phyloP scores from a whole-genome alignment of 768 basidiomycete genomes.

The Favolaschia claudopus region DNA sequence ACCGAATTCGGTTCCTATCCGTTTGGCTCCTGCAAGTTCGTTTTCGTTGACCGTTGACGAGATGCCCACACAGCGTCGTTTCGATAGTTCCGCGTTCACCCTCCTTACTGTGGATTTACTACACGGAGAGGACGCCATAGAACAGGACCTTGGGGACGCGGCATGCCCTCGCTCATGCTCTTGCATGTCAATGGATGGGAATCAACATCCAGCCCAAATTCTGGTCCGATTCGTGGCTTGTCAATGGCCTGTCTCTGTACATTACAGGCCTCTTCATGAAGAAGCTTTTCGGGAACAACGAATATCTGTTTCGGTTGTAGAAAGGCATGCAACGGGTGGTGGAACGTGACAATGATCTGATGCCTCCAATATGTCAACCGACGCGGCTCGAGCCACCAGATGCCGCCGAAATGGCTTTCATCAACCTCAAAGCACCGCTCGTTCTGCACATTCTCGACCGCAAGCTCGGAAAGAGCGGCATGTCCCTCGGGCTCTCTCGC shows the following conservation, averaged over 20 bases:
- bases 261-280: constrained; percentile 89
- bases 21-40: constrained; percentile 92
- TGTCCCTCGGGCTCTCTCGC: constrained; percentile 91
- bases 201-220: constrained; percentile 94
- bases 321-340: constrained; percentile 95
- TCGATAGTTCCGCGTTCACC: constrained; percentile 86
- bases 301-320: constrained; percentile 93
- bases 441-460: constrained; percentile 96
- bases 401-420: constrained; percentile 77
- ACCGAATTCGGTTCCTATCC: constrained; percentile 96
- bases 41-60: constrained; percentile 96
- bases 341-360: constrained; percentile 84
- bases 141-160: constrained; percentile 93
- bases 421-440: constrained; percentile 95
- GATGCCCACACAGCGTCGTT: constrained; percentile 78
- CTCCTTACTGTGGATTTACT: constrained; percentile 83
- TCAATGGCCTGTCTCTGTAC: constrained; percentile 91
- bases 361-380: constrained; percentile 95
- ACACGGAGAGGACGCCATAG: constrained; percentile 88
- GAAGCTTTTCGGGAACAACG: constrained; percentile 93
- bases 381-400: constrained; percentile 87
- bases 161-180: constrained; percentile 83
- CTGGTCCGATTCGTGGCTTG: constrained; percentile 95
- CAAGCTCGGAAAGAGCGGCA: constrained; percentile 92
- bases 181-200: constrained; percentile 96